Evolutionary conservation across 179 eudicot genomes (phyloP).

Genomic region (Dionaea muscipula): DNA sequence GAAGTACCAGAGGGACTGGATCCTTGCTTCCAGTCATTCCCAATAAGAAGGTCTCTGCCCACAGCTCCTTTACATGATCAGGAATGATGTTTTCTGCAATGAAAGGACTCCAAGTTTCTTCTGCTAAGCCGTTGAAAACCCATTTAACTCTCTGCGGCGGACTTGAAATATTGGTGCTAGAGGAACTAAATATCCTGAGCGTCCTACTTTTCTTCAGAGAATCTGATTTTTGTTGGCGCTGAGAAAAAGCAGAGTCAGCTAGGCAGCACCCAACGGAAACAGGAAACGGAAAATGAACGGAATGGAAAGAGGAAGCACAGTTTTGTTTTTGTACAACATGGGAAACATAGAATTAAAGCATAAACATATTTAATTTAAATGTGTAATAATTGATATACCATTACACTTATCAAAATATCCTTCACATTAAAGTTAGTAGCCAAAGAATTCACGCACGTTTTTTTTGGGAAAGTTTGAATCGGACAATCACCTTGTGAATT

Average conservation of each 20-base stretch:
- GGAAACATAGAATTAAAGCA: too few species aligned
- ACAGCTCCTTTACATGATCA: slow-evolving; percentile 45
- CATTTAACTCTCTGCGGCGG: slow-evolving; percentile 59
- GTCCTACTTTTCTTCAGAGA: slow-evolving; percentile 25
- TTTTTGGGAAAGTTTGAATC: too few species aligned
- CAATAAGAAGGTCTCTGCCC: slow-evolving; percentile 44
- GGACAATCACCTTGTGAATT: too few species aligned
- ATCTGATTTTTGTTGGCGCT: slow-evolving; percentile 23
- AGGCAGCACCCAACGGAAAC: too few species aligned
- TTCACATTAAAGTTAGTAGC: too few species aligned
- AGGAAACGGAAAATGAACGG: too few species aligned
- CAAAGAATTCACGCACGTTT: too few species aligned
- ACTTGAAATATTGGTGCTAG: slow-evolving; percentile 20
- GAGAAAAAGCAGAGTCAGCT: background rate
- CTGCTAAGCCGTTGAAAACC: slow-evolving; percentile 49
- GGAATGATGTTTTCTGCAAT: slow-evolving; percentile 37
- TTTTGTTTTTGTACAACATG: too few species aligned
- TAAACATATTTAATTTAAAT: too few species aligned
- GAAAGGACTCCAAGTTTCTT: slow-evolving; percentile 50
- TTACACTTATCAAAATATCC: too few species aligned
- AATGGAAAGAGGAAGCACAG: too few species aligned
- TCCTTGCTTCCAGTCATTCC: slow-evolving; percentile 30
- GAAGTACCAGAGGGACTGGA: background rate
- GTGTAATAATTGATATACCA: too few species aligned
- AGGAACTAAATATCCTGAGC: slow-evolving; percentile 18